phyloP scores from a whole-genome alignment of 257 asterid genomes.

The Agastache rugosa region DNA sequence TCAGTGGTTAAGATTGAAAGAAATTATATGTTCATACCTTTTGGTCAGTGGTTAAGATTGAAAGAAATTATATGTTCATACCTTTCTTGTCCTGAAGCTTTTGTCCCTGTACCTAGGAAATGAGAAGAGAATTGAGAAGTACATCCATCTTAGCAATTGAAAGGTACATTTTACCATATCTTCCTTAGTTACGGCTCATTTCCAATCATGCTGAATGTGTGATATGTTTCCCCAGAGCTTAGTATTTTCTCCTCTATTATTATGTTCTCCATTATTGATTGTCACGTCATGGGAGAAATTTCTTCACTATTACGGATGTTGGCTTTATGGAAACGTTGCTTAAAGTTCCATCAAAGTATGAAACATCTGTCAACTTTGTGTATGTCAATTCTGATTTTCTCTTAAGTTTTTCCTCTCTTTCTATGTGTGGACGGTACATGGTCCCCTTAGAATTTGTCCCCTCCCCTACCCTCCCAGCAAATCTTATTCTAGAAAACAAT shows the following conservation, averaged over 20 bases:
- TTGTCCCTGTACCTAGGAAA: slow-evolving; percentile 4
- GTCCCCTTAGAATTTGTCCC: slow-evolving; percentile 20
- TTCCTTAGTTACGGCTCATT: neutral
- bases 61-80: neutral
- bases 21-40: neutral
- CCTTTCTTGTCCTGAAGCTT: neutral
- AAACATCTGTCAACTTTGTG: slow-evolving; percentile 9
- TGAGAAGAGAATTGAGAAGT: neutral
- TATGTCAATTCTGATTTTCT: neutral
- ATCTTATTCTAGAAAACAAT: slow-evolving; percentile 15
- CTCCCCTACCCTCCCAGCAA: neutral
- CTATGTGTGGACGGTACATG: neutral
- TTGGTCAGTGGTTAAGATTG: neutral
- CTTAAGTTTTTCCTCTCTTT: neutral
- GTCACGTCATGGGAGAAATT: neutral
- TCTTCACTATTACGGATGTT: slow-evolving; percentile 16
- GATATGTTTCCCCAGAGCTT: slow-evolving; percentile 10
- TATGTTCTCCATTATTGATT: neutral
- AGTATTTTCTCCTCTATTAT: neutral
- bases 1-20: neutral
- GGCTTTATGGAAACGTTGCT: slow-evolving; percentile 20
- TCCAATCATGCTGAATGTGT: slow-evolving; percentile 12
- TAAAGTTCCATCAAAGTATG: slow-evolving; percentile 26
- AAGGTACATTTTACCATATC: neutral
- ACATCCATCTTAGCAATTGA: slow-evolving; percentile 5